phyloP scores from a whole-genome alignment of 257 asterid species.

The Haberlea rhodopensis region DNA sequence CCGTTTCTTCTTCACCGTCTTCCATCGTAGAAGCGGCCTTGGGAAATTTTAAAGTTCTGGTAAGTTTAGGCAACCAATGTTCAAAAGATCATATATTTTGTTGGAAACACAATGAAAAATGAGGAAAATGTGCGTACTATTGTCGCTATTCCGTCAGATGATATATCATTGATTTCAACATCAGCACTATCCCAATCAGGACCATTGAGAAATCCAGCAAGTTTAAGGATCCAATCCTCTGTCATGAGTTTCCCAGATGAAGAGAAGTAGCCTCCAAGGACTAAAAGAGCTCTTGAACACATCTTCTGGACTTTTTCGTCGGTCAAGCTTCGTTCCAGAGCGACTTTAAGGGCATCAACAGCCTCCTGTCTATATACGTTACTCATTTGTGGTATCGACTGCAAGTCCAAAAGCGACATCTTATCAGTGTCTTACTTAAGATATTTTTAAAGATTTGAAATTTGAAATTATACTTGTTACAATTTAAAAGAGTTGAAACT shows the following conservation, averaged over 20 bases:
- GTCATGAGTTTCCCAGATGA: constrained; percentile 80
- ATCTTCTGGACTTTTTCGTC: constrained; percentile 41
- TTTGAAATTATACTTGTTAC: too few species aligned
- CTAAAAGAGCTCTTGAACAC: constrained; percentile 66
- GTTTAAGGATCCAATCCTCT: constrained; percentile 76
- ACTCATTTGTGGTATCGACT: constrained; percentile 42
- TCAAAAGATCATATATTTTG: too few species aligned
- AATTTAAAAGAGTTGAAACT: too few species aligned
- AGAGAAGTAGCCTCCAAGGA: constrained; percentile 73
- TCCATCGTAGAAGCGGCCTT: constrained; percentile 30
- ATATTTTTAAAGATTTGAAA: too few species aligned
- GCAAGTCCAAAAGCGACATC: constrained; percentile 31
- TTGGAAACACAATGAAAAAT: too few species aligned
- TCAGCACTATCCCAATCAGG: constrained; percentile 50
- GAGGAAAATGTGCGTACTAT: too few species aligned
- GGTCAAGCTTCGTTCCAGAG: constrained; percentile 52
- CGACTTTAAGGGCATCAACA: constrained; percentile 52
- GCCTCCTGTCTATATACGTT: constrained; percentile 49
- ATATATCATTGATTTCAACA: constrained; percentile 24
- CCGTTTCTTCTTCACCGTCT: constrained; percentile 52
- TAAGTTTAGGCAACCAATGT: too few species aligned
- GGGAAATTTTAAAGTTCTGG: not conserved
- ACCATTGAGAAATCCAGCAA: constrained; percentile 66
- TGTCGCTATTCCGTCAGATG: constrained; percentile 27
- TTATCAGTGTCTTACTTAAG: not conserved